Evolutionary conservation across 164 flowering plant genomes (phyloP).

Genomic region (Santalum album): DNA sequence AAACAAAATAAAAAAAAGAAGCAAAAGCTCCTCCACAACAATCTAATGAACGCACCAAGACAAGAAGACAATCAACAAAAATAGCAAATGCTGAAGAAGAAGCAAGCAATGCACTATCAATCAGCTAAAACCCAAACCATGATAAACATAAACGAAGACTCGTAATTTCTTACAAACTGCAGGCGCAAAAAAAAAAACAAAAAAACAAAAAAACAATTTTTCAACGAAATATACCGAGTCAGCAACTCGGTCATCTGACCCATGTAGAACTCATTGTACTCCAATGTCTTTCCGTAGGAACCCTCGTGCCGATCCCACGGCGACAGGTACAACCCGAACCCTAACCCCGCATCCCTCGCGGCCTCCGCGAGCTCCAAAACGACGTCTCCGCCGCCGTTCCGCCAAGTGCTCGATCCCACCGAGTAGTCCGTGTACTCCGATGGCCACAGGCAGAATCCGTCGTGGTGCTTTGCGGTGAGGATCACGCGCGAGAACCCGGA

Average conservation of each 20-base stretch:
- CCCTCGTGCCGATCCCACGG: slow-evolving; percentile 98
- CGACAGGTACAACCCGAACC: slow-evolving; percentile 75
- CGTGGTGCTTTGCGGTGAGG: slow-evolving; percentile 89
- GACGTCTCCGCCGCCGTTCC: slow-evolving; percentile 67
- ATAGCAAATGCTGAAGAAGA: too few relatives aligned
- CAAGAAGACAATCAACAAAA: too few relatives aligned
- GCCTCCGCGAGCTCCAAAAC: slow-evolving; percentile 63
- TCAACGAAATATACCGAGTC: slow-evolving; percentile 43
- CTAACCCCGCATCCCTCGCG: slow-evolving; percentile 52
- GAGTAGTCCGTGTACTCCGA: slow-evolving; percentile 69
- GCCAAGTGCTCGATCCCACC: slow-evolving; percentile 67
- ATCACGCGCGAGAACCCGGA: slow-evolving; percentile 65
- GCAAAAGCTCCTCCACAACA: too few relatives aligned
- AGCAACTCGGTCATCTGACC: slow-evolving; percentile 93
- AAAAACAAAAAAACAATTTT: too few relatives aligned
- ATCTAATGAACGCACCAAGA: too few relatives aligned
- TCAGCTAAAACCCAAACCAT: too few relatives aligned
- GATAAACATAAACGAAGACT: not conserved
- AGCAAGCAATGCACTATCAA: too few relatives aligned
- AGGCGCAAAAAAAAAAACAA: too few relatives aligned
- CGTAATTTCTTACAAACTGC: not conserved
- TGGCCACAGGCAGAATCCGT: slow-evolving; percentile 98
- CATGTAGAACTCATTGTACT: slow-evolving; percentile 81
- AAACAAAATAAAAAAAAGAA: too few relatives aligned
- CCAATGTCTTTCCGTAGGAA: slow-evolving; percentile 60